These are phyloP conservation scores for Posidonia australis DNA, from an alignment of 106 monocot species.

Conservation along the genomic window DNA sequence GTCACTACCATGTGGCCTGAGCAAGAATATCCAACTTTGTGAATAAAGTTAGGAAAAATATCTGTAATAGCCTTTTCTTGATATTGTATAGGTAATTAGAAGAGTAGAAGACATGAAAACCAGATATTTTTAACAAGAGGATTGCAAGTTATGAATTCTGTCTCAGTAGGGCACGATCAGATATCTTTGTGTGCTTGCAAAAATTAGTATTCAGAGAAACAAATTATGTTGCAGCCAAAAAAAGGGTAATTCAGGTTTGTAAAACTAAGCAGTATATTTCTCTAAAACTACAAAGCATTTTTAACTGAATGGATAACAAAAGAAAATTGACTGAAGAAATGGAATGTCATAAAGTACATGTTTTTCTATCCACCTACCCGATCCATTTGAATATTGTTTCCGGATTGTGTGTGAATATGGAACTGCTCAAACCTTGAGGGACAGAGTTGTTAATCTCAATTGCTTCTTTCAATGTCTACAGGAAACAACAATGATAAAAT, in stretches of 20 bases:
- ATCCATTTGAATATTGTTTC: conserved; percentile 92
- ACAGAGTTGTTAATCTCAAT: conserved; percentile 94
- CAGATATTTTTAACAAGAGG: too few species aligned
- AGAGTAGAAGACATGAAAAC: neutral
- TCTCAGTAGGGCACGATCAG: too few species aligned
- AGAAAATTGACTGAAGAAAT: too few species aligned
- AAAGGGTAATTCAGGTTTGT: too few species aligned
- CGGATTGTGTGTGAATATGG: conserved; percentile 77
- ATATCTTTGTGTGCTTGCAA: too few species aligned
- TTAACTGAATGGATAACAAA: too few species aligned
- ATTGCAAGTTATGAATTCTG: too few species aligned
- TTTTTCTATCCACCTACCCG: conserved; percentile 39
- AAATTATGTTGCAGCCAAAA: too few species aligned
- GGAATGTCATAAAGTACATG: too few species aligned
- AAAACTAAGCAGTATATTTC: too few species aligned
- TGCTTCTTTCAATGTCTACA: conserved; percentile 85
- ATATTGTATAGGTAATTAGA: neutral
- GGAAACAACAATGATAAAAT: neutral
- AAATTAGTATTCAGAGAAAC: too few species aligned
- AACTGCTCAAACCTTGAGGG: conserved; percentile 94
- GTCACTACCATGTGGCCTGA: conserved; percentile 78
- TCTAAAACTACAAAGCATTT: too few species aligned
- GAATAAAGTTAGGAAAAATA: neutral
- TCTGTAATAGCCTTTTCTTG: neutral
- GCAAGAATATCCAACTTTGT: conserved; percentile 5